These are phyloP conservation scores for Clonostachys rosea DNA, from an alignment of 2,329 filamentous ascomycete genomes.

Conservation along the genomic window DNA sequence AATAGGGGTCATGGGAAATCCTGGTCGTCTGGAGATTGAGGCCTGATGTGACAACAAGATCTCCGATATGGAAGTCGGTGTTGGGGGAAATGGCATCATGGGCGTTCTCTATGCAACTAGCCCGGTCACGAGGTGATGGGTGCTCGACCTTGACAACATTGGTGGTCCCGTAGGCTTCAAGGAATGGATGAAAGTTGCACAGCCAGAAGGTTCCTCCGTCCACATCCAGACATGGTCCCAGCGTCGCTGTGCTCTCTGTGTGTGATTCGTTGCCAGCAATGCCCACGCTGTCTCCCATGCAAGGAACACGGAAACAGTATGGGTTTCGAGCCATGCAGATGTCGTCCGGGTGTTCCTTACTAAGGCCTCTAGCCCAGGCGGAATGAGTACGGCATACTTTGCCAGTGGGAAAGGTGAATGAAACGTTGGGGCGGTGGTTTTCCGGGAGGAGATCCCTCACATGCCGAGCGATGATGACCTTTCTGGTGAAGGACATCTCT, in stretches of 20 bases:
- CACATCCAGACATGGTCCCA: constrained; percentile 32
- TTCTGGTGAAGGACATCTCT: constrained; percentile 25
- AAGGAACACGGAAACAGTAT: constrained; percentile 32
- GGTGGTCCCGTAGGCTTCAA: constrained; percentile 22
- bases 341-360: constrained; percentile 29
- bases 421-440: constrained; percentile 16
- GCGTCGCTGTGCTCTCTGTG: constrained; percentile 30
- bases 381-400: constrained; percentile 22
- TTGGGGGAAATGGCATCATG: constrained; percentile 27
- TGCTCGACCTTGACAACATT: constrained; percentile 26
- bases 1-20: constrained; percentile 36
- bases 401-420: constrained; percentile 31
- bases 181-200: constrained; percentile 37
- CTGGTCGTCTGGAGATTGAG: constrained; percentile 34
- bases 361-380: constrained; percentile 32
- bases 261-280: constrained; percentile 17
- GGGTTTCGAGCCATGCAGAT: constrained; percentile 34
- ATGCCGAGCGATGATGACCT: constrained; percentile 30
- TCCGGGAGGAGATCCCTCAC: constrained; percentile 33
- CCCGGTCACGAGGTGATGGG: constrained; percentile 33
- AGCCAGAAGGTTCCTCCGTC: constrained; percentile 33
- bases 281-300: constrained; percentile 41
- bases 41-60: constrained; percentile 31
- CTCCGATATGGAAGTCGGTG: constrained; percentile 23
- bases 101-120: constrained; percentile 21